Conservation (phyloP, 352 stramenopile genomes). For the Elongisporangium undulatum region DNA sequence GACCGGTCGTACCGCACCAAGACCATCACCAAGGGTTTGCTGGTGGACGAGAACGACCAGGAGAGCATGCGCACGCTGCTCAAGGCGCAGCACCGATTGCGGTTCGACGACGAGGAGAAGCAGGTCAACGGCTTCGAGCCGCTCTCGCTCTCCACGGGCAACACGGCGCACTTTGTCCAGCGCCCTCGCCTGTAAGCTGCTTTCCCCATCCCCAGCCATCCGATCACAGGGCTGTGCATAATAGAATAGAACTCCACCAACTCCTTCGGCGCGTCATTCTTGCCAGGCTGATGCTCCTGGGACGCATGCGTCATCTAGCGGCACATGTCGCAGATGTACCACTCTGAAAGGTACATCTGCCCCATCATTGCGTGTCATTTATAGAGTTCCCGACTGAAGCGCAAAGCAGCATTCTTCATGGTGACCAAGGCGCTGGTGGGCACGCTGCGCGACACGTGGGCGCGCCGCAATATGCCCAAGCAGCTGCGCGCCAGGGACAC, state of each 20-base stretch:
- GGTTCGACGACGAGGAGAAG: conserved; percentile 66
- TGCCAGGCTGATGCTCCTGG: conserved; percentile 2
- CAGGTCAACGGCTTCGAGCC: conserved; percentile 52
- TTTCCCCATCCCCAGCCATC: neutral
- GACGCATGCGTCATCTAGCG: neutral
- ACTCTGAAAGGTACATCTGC: neutral
- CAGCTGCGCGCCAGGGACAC: conserved; percentile 21
- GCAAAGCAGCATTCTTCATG: conserved; percentile 1
- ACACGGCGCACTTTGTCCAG: conserved; percentile 2
- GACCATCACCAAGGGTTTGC: conserved; percentile 46
- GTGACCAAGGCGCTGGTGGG: neutral
- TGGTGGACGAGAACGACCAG: conserved; percentile 56
- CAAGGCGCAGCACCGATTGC: conserved; percentile 68
- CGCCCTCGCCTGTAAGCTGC: conserved; percentile 1
- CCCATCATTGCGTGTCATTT: neutral
- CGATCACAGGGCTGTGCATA: conserved; percentile 1
- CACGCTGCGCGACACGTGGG: conserved; percentile 9
- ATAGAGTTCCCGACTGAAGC: neutral
- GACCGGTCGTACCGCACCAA: conserved; percentile 53
- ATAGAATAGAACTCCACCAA: neutral
- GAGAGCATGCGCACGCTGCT: conserved; percentile 60
- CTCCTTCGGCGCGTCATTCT: conserved; percentile 8
- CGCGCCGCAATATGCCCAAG: conserved; percentile 10
- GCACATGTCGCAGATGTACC: neutral
- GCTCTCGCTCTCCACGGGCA: conserved; percentile 34